Conservation (phyloP, 345 rosid genomes). For the Dipteronia dyeriana region DNA sequence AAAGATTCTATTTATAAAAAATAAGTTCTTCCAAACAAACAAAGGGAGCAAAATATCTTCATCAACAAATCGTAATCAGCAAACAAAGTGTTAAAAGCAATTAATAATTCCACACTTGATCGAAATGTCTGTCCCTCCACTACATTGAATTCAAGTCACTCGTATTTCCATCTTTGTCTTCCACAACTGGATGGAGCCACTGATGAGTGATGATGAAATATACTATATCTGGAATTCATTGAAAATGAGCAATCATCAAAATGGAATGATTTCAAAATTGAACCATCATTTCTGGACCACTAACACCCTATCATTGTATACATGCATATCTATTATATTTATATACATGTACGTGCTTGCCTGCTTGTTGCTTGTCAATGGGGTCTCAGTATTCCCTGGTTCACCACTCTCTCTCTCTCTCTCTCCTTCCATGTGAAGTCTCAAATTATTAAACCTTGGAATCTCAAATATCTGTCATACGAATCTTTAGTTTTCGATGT, state of each 20-base stretch:
- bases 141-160: background rate
- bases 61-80: background rate
- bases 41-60: background rate
- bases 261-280: background rate
- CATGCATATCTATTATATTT: too few species aligned
- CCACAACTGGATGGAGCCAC: conserved; percentile 15
- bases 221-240: conserved; percentile 7
- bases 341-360: too few species aligned
- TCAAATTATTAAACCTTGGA: background rate
- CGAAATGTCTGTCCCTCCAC: background rate
- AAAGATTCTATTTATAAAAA: too few species aligned
- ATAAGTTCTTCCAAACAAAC: too few species aligned
- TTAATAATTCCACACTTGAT: conserved; percentile 18
- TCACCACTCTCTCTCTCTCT: background rate
- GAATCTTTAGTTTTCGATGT: background rate
- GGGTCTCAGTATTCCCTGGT: background rate
- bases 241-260: background rate
- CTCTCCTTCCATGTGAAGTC: background rate
- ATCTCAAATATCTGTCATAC: background rate
- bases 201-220: background rate
- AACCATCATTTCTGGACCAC: background rate
- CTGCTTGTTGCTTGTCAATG: too few species aligned
- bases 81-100: background rate
- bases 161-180: background rate
- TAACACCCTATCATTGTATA: too few species aligned